Evolutionary conservation across 768 basidiomycete species (phyloP).

Genomic region (Clitopilus hobsonii): DNA sequence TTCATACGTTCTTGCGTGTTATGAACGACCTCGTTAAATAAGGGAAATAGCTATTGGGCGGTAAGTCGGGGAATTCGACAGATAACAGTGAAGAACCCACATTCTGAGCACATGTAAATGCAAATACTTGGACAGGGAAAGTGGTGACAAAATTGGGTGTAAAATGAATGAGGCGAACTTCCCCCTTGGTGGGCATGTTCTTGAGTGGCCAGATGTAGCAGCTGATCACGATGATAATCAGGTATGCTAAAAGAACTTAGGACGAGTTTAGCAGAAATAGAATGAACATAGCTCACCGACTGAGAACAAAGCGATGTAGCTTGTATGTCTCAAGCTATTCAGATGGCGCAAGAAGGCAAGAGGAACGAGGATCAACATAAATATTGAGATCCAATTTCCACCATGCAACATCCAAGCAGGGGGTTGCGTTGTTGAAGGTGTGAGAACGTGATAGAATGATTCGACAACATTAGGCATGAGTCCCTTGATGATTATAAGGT

Average conservation of each 20-base stretch:
- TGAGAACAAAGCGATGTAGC: constrained; percentile 87
- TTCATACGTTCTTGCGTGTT: constrained; percentile 87
- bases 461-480: constrained; percentile 88
- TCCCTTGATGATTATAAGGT: constrained; percentile 89
- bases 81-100: constrained; percentile 36
- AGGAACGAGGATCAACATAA: constrained; percentile 75
- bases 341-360: constrained; percentile 79
- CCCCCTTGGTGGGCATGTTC: constrained; percentile 58
- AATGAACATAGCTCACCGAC: constrained; percentile 56
- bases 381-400: constrained; percentile 75
- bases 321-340: constrained; percentile 85
- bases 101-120: constrained; percentile 91
- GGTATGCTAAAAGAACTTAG: constrained; percentile 47
- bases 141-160: constrained; percentile 75
- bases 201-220: constrained; percentile 76
- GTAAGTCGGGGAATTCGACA: constrained; percentile 5
- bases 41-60: constrained; percentile 71
- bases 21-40: constrained; percentile 83
- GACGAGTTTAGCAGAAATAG: background rate
- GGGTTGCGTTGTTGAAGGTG: constrained; percentile 56
- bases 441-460: constrained; percentile 76
- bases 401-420: constrained; percentile 76
- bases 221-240: constrained; percentile 72
- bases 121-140: constrained; percentile 92
- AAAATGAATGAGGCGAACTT: constrained; percentile 68